phyloP scores from a whole-genome alignment of 768 basidiomycete genomes.

The Tylopilus plumbeoviolaceoides region DNA sequence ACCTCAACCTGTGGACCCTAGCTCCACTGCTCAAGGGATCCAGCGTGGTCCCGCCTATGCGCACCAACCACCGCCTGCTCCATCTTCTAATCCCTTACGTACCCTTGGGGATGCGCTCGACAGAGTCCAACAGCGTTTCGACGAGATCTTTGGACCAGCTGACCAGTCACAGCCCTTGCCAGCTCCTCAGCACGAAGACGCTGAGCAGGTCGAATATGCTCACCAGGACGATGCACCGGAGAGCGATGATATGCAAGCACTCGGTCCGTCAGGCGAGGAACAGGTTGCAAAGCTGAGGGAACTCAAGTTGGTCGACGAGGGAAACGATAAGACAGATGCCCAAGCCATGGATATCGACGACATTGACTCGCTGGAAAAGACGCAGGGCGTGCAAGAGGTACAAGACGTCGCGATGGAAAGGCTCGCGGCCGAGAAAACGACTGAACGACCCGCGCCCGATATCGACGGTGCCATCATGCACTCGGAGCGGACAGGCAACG shows the following conservation, averaged over 20 bases:
- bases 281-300: conserved; percentile 79
- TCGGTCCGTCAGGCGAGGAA: conserved; percentile 84
- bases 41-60: conserved; percentile 44
- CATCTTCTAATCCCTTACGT: conserved; percentile 56
- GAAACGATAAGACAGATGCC: conserved; percentile 35
- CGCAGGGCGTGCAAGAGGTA: conserved; percentile 25
- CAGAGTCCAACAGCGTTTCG: conserved; percentile 78
- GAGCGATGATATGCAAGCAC: conserved; percentile 77
- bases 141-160: conserved; percentile 63
- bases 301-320: conserved; percentile 69
- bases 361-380: conserved; percentile 1
- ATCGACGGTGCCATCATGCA: conserved; percentile 48
- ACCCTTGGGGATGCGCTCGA: conserved; percentile 80
- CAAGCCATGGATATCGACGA: conserved; percentile 51
- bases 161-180: conserved; percentile 32
- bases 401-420: conserved; percentile 23
- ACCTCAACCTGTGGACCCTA: conserved; percentile 21
- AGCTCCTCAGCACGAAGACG: conserved; percentile 34
- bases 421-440: conserved; percentile 27
- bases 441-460: conserved; percentile 26
- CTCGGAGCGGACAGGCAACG: conserved; percentile 17
- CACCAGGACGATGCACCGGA: conserved; percentile 58
- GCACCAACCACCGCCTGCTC: conserved; percentile 34
- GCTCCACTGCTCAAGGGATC: conserved; percentile 38
- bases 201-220: conserved; percentile 66